Evolutionary conservation across 257 asterid species (phyloP).

Genomic region (Primulina huaijiensis): DNA sequence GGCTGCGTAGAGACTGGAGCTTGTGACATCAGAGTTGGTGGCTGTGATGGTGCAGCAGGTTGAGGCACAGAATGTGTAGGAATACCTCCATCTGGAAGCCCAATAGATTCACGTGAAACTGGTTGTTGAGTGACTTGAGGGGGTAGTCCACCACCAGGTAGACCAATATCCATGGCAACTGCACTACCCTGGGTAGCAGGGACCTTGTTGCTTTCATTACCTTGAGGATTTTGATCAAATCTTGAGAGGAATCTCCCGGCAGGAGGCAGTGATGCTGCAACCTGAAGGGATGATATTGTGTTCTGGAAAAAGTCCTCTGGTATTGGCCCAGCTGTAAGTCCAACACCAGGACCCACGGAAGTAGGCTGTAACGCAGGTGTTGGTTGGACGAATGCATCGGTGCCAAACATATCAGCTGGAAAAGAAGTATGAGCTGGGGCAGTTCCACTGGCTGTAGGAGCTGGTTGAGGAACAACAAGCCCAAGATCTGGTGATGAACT

Average conservation of each 20-base stretch:
- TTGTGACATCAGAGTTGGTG: conserved; percentile 42
- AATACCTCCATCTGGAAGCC: conserved; percentile 86
- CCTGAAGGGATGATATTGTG: conserved; percentile 77
- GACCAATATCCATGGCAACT: conserved; percentile 47
- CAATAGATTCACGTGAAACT: conserved; percentile 47
- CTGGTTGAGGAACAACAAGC: conserved; percentile 57
- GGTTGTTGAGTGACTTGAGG: conserved; percentile 74
- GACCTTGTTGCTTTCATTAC: conserved; percentile 39
- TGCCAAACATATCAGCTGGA: conserved; percentile 76
- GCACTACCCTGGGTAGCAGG: conserved; percentile 49
- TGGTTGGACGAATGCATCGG: conserved; percentile 54
- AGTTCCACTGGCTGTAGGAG: conserved; percentile 42
- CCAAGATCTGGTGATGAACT: conserved; percentile 75
- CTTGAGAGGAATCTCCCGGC: conserved; percentile 74
- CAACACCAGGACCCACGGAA: conserved; percentile 51
- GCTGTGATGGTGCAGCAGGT: conserved; percentile 43
- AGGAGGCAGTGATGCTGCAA: conserved; percentile 81
- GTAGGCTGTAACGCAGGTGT: conserved; percentile 48
- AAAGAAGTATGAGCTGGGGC: conserved; percentile 48
- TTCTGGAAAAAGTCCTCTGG: conserved; percentile 99
- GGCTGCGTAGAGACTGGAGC: conserved; percentile 61
- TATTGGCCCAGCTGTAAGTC: conserved; percentile 72
- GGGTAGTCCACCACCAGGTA: conserved; percentile 73
- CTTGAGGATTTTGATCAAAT: conserved; percentile 66
- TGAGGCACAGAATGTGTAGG: conserved; percentile 67